Percentiles rank a stretch among this genome's conserved stretches.
Evolutionary conservation across 371 early-diverging fungal genomes (phyloP).

Genomic region (Mortierella polycephala): DNA sequence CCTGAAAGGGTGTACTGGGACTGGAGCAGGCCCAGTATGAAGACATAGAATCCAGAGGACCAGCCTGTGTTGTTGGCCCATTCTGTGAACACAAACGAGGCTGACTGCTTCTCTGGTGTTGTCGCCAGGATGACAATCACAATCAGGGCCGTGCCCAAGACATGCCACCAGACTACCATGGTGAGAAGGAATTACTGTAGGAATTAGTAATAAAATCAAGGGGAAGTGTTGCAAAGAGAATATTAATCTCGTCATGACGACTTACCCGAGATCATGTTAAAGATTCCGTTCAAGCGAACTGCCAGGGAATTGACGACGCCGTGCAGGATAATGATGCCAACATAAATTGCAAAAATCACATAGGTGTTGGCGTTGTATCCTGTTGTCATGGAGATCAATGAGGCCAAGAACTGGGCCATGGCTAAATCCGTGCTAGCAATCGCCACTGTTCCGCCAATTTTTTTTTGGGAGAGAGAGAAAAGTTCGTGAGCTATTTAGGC

Average conservation of each 20-base stretch:
- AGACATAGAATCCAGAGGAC: constrained; percentile 60
- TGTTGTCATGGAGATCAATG: constrained; percentile 57
- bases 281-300: constrained; percentile 58
- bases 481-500: neutral
- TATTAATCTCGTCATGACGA: too few species aligned
- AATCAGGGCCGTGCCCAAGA: constrained; percentile 64
- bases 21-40: constrained; percentile 60
- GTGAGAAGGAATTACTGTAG: constrained; percentile 26
- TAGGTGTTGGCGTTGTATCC: constrained; percentile 56
- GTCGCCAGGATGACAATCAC: constrained; percentile 57
- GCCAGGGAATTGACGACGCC: constrained; percentile 67
- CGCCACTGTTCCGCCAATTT: constrained; percentile 36
- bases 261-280: constrained; percentile 57
- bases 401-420: constrained; percentile 61
- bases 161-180: constrained; percentile 65
- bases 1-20: constrained; percentile 64
- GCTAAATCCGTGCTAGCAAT: constrained; percentile 67
- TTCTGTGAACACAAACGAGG: constrained; percentile 58
- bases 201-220: constrained; percentile 25
- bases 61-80: constrained; percentile 60
- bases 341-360: constrained; percentile 60
- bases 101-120: constrained; percentile 53
- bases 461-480: neutral
- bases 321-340: constrained; percentile 62
- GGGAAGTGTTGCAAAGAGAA: neutral